Evolutionary conservation across 228 moss, liverwort and hornwort genomes (phyloP), one percentile per base, ranked within the genome.

Genomic region (Sphagnum magellanicum): DNA sequence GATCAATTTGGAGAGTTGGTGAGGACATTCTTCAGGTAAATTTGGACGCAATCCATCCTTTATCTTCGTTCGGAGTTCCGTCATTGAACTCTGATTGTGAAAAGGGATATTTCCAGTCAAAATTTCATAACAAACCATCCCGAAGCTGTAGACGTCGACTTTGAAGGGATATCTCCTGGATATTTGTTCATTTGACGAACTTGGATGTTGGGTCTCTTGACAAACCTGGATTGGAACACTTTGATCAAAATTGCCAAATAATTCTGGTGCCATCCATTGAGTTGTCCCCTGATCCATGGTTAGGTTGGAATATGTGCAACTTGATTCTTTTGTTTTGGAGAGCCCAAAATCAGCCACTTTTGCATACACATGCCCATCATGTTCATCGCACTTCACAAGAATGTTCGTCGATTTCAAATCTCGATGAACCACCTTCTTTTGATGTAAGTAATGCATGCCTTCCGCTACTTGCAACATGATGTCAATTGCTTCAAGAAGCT

Each of bases 301-400:
- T 61, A 59, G 6, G 0, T 77, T 64, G 6, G 77, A 73, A 51
- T 74, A 68, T 0, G 2, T 9, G 0, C 67, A 73, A 0, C 67
- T 7, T 12, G 72, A 69, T 17, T 14, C 14, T 63, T 77, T 81
- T 0, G 47, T 49, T 48, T 72, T 77, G 0, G 77, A 61, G 0
- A 74, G 1, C 1, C 81, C 77, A 49, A 81, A 81, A 62, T 77
- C 74, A 0, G 61, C 66, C 61, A 81, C 4, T 71, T 81, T 81
- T 0, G 71, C 77, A 49, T 67, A 16, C 32, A 74, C 74, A 0
- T 50, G 73, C 4, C 66, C 73, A 32, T 74, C 70, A 32, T 11
- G 50, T 17, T 65, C 65, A 17, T 12, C 50, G 48, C 17, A 65
- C 48, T 61, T 73, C 16, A 73, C 66, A 50, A 67, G 50, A 67